These are phyloP conservation scores for Sophora flavescens DNA, from an alignment of 306 rosid genomes.

Conservation along the genomic window DNA sequence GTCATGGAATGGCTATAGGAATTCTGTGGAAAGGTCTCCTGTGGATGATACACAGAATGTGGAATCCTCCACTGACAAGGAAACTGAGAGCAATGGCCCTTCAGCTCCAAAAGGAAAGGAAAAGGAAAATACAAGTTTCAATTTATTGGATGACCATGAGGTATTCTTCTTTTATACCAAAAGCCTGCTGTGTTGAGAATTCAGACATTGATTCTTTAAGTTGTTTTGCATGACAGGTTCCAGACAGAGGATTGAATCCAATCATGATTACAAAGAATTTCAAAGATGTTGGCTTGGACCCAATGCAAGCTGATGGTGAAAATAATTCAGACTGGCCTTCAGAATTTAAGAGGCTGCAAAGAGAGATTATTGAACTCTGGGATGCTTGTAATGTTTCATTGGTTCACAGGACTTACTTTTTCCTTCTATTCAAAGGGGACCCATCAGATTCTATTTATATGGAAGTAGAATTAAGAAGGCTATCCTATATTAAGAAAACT, in stretches of 20 bases:
- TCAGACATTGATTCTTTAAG: conserved; percentile 13
- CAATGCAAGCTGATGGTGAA: conserved; percentile 62
- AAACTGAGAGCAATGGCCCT: conserved; percentile 40
- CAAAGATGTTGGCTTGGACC: conserved; percentile 79
- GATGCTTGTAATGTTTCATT: conserved; percentile 83
- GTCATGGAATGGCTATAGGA: conserved; percentile 53
- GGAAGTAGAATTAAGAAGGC: conserved; percentile 90
- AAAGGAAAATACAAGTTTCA: conserved; percentile 42
- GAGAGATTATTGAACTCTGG: conserved; percentile 85
- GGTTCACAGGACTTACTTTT: conserved; percentile 96
- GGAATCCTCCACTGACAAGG: conserved; percentile 48
- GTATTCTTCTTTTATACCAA: conserved; percentile 52
- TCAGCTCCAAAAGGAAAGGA: conserved; percentile 52
- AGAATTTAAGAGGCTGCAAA: conserved; percentile 80
- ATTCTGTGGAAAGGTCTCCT: conserved; percentile 47
- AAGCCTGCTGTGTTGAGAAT: conserved; percentile 38
- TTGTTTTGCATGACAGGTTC: conserved; percentile 55
- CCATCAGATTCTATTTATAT: conserved; percentile 79
- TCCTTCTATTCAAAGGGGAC: conserved; percentile 85
- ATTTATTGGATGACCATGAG: conserved; percentile 53
- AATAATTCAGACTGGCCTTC: conserved; percentile 75
- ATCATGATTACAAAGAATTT: conserved; percentile 52
- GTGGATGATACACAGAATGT: conserved; percentile 48
- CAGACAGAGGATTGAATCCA: conserved; percentile 48
- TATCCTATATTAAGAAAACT: conserved; percentile 73